Evolutionary conservation across 306 rosid species (phyloP).

Genomic region (Malus sylvestris): DNA sequence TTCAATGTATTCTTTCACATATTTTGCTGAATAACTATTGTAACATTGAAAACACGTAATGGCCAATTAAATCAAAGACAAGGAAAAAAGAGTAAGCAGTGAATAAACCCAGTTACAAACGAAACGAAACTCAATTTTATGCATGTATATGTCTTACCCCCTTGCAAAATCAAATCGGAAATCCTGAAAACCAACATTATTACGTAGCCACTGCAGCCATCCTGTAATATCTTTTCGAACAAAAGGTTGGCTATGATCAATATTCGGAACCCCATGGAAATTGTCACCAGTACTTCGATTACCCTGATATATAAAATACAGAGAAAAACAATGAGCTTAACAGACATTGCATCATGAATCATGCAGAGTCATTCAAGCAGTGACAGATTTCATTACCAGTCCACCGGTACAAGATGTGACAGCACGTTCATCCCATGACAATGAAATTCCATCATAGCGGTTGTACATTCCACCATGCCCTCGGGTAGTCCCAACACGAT

Average conservation of each 20-base stretch:
- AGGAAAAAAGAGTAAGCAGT: background rate
- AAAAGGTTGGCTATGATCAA: slow-evolving; percentile 78
- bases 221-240: slow-evolving; percentile 74
- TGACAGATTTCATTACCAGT: slow-evolving; percentile 36
- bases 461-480: slow-evolving; percentile 84
- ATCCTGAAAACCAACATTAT: slow-evolving; percentile 72
- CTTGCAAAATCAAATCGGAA: slow-evolving; percentile 87
- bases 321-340: background rate
- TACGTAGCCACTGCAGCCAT: slow-evolving; percentile 75
- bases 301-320: slow-evolving; percentile 40
- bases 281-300: slow-evolving; percentile 62
- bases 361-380: slow-evolving; percentile 5
- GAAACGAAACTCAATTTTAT: background rate
- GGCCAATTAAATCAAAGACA: background rate
- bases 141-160: slow-evolving; percentile 44
- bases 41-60: slow-evolving; percentile 10
- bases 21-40: slow-evolving; percentile 68
- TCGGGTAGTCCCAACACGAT: slow-evolving; percentile 66
- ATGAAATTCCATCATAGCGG: slow-evolving; percentile 81
- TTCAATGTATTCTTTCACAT: slow-evolving; percentile 74
- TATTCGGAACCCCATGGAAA: slow-evolving; percentile 81
- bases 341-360: background rate
- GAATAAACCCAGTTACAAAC: background rate
- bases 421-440: slow-evolving; percentile 78
- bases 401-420: slow-evolving; percentile 88